These are phyloP conservation scores for Termitomyces sp. DNA, from an alignment of 768 basidiomycete genomes.

Conservation along the genomic window DNA sequence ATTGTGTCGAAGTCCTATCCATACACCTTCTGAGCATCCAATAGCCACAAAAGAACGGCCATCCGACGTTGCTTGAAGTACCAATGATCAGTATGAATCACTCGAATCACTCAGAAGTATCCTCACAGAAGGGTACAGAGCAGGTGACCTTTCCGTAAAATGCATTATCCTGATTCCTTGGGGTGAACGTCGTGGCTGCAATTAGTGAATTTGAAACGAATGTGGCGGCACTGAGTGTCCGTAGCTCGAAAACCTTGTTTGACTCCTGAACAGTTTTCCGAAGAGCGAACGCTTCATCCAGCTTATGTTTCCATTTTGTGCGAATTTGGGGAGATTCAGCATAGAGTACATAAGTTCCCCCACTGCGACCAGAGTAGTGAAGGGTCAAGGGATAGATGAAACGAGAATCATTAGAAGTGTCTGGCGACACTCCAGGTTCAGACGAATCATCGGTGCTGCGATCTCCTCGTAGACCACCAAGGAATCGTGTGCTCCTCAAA, in stretches of 20 bases:
- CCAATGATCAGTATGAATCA: neutral
- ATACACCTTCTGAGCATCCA: constrained; percentile 94
- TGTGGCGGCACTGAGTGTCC: constrained; percentile 83
- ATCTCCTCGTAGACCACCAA: constrained; percentile 55
- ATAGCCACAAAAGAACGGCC: constrained; percentile 85
- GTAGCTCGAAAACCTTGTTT: constrained; percentile 90
- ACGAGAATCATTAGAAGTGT: constrained; percentile 56
- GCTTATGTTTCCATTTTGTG: constrained; percentile 83
- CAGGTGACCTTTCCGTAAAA: constrained; percentile 87
- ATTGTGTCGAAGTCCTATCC: constrained; percentile 93
- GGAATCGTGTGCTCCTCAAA: constrained; percentile 69
- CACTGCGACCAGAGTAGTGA: constrained; percentile 56
- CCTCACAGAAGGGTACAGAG: constrained; percentile 86
- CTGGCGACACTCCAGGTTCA: constrained; percentile 18
- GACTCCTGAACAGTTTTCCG: constrained; percentile 86
- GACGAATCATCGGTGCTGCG: constrained; percentile 24
- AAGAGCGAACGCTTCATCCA: constrained; percentile 84
- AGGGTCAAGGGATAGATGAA: constrained; percentile 85
- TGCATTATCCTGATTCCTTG: constrained; percentile 64
- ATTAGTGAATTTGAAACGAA: constrained; percentile 72
- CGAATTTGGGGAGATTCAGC: constrained; percentile 76
- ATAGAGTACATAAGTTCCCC: constrained; percentile 83
- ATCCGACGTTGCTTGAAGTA: constrained; percentile 69
- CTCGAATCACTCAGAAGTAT: neutral
- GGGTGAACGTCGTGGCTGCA: constrained; percentile 37